Base-by-base conservation (phyloP, 2,329 filamentous ascomycete species). In the Penicillium fuscoglaucum region DNA sequence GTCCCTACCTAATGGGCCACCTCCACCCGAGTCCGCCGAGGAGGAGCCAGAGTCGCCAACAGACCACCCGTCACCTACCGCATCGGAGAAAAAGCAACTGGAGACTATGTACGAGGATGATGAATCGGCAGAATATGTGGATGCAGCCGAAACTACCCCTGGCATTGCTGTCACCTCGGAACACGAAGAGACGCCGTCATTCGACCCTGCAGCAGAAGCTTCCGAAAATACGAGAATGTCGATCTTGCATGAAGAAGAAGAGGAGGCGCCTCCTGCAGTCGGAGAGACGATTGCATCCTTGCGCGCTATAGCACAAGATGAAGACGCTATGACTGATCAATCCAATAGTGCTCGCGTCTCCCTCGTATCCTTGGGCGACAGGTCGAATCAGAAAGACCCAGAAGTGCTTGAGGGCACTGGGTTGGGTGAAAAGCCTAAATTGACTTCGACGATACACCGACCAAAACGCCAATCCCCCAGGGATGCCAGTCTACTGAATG, bases 1-100 rank as follows among this genome's bases (percentile, higher is more conserved):
- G 55, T 85, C 83, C 4, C 65, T 84, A 45, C 83, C 83, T 1
- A 77, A 75, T 21, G 74, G 74, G 5, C 63, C 71, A 4, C 62
- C 66, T 15, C 4, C 70, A 3, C 63, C 66, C 17, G 6, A 67
- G 49, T 24, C 61, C 56, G 26, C 41, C 24, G 58, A 62, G 3
- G 41, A 59, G 17, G 54, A 62, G 26, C 48, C 40, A 7, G 65
- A 68, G n/a, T 59, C 55, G 13, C 39, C 39, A 28, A 21, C 51
- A 26, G 63, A 66, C 17, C 63, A 64, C 29, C 61, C 66, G 17
- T 69, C 70, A 9, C 66, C 68, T 13, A 67, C 65, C 13, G 43
- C 65, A 13, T 68, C 66, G 6, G 69, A 73, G 60, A 70, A 67
- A 51, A 64, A 63, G 51, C 67, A 66, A 10, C 61, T 76, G 37